Base-by-base conservation (phyloP, 2,329 filamentous ascomycete genomes). In the Fusarium sp. region DNA sequence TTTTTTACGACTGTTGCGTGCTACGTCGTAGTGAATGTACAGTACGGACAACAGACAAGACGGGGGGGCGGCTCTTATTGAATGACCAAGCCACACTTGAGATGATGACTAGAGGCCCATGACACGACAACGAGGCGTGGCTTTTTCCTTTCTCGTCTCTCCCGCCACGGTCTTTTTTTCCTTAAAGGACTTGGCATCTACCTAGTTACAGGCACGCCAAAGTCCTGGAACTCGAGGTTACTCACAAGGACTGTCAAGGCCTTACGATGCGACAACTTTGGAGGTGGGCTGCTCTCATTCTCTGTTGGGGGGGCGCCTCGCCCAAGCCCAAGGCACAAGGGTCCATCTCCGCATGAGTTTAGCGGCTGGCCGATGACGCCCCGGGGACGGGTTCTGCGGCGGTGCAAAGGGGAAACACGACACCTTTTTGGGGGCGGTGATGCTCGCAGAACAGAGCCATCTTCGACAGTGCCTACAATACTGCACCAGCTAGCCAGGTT, bases 11-110 rank as follows among this genome's bases (percentile, higher is more conserved):
- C 42, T 27, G 9, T 37, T 38, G 31, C 45, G 34, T 54, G 60
- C 38, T 38, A 62, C 60, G 20, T 57, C 18, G 10, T 35, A 58
- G 62, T 22, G 35, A 6, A 45, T 42, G 29, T 24, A 60, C n/a
- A 24, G 57, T 20, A 47, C 10, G 10, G 47, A 16, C 29, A 18
- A 27, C 14, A 10, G 47, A 27, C n/a, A 29, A 11, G 47, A 52
- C 47, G 18, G 47, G 45, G 31, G 47, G 47, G 47, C 47, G 9
- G 37, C 61, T 42, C 62, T 64, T 35, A 27, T 60, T 60, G 57
- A 66, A 54, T 34, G 45, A 61, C 64, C 64, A 54, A 66, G 64
- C 58, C 58, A 66, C 71, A 69, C 42, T 66, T 58, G 40, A 64
- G 27, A 66, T 74, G 67, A 72, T 69, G 65, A 63, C 40, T 66